These are phyloP conservation scores for Gossypium schwendimanii DNA, from an alignment of 441 rosid species.

Conservation along the genomic window DNA sequence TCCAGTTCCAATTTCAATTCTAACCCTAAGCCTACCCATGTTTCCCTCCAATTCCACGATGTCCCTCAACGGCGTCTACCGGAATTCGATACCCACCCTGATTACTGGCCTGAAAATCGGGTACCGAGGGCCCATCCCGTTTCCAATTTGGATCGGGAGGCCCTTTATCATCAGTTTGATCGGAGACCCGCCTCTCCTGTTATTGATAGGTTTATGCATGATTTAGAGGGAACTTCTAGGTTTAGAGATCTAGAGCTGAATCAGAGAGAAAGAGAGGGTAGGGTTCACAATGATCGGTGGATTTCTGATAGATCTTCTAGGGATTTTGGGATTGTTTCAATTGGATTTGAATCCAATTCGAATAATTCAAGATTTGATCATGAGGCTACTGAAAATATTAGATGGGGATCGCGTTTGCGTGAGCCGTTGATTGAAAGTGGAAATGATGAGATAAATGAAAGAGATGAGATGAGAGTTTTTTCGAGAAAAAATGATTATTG, in stretches of 20 bases:
- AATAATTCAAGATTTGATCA: conserved; percentile 26
- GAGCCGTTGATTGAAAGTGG: conserved; percentile 26
- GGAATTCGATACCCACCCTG: conserved; percentile 20
- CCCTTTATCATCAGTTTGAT: conserved; percentile 30
- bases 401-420: conserved; percentile 28
- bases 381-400: conserved; percentile 29
- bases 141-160: conserved; percentile 21
- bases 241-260: conserved; percentile 27
- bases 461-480: conserved; percentile 28
- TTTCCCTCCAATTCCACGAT: conserved; percentile 22
- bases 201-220: conserved; percentile 35
- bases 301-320: conserved; percentile 40
- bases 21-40: conserved; percentile 19
- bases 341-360: conserved; percentile 28
- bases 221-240: conserved; percentile 38
- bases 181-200: conserved; percentile 30
- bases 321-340: conserved; percentile 24
- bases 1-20: conserved; percentile 23
- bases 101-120: conserved; percentile 24
- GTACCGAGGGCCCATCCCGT: conserved; percentile 23
- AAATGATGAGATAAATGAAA: conserved; percentile 19
- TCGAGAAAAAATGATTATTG: conserved; percentile 32
- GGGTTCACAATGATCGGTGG: conserved; percentile 26
- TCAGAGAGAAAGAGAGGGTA: conserved; percentile 28
- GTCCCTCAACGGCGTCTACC: conserved; percentile 16